Evolutionary conservation across 305 asterid species (phyloP).

Genomic region (Fraxinus velutina): DNA sequence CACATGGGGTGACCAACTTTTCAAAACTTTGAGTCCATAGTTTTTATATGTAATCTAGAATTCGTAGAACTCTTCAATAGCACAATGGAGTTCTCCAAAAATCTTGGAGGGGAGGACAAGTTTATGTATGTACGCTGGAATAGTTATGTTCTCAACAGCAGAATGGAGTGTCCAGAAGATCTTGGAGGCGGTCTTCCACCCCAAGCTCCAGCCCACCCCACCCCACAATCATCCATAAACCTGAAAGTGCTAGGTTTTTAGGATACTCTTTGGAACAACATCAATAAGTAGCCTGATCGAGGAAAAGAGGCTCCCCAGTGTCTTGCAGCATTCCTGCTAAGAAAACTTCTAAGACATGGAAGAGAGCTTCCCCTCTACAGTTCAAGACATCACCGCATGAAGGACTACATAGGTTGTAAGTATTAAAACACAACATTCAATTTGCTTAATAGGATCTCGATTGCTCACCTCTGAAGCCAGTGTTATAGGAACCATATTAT

Average conservation of each 20-base stretch:
- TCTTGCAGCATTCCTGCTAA: not conserved
- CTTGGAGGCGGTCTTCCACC: not conserved
- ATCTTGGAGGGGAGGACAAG: not conserved
- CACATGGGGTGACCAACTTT: not conserved
- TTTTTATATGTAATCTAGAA: not conserved
- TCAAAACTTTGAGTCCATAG: not conserved
- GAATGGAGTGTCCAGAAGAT: not conserved
- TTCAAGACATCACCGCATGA: not conserved
- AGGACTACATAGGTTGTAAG: not conserved
- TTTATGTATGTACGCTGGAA: not conserved
- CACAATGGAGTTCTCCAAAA: not conserved
- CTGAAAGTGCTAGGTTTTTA: not conserved
- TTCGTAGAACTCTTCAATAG: not conserved
- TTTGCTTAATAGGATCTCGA: not conserved
- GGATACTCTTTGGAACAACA: not conserved
- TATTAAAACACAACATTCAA: not conserved
- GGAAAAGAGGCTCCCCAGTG: not conserved
- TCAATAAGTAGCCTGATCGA: not conserved
- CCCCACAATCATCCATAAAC: not conserved
- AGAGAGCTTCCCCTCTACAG: not conserved
- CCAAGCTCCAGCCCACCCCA: not conserved
- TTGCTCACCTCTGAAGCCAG: constrained; percentile 47
- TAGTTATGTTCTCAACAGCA: not conserved
- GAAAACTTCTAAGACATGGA: not conserved
- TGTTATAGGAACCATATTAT: constrained; percentile 41